phyloP scores from a whole-genome alignment of 1,139 yeast species.

The Yarrowia galli region DNA sequence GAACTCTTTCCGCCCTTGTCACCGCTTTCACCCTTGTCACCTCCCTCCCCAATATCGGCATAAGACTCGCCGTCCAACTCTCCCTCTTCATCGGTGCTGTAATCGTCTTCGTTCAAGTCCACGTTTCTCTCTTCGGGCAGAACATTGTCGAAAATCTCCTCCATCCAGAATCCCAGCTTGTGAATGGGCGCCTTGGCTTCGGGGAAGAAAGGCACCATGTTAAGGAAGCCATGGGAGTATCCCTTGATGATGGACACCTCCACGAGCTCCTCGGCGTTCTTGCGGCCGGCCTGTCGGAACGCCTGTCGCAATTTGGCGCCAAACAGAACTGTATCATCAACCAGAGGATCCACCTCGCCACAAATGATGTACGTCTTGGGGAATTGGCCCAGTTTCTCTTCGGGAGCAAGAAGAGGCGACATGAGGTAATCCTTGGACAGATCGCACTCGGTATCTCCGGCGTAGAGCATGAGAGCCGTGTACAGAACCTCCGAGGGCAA shows the following conservation, averaged over 20 bases:
- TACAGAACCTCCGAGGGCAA: conserved; percentile 39
- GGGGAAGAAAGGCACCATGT: conserved; percentile 53
- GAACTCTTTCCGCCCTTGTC: no score
- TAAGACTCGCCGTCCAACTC: conserved; percentile 24
- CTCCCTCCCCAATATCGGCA: conserved; percentile 24
- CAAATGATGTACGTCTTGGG: conserved; percentile 43
- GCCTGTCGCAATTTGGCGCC: conserved; percentile 52
- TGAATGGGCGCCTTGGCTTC: conserved; percentile 49
- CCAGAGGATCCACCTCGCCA: conserved; percentile 44
- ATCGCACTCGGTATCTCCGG: conserved; percentile 43
- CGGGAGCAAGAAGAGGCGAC: conserved; percentile 43
- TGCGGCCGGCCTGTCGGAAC: conserved; percentile 14
- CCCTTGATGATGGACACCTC: conserved; percentile 51
- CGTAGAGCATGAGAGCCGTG: conserved; percentile 41
- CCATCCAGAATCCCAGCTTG: conserved; percentile 42
- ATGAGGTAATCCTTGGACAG: conserved; percentile 42
- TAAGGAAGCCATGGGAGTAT: conserved; percentile 57
- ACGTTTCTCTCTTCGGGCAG: conserved; percentile 35
- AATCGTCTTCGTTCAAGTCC: conserved; percentile 28
- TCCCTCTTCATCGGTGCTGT: conserved; percentile 29
- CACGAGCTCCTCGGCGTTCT: conserved; percentile 43
- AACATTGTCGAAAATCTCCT: conserved; percentile 41
- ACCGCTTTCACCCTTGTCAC: no score
- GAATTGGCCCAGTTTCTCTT: conserved; percentile 41
- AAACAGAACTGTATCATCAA: conserved; percentile 43